Conservation (phyloP, 768 basidiomycete genomes). For the Amanita thiersii region DNA sequence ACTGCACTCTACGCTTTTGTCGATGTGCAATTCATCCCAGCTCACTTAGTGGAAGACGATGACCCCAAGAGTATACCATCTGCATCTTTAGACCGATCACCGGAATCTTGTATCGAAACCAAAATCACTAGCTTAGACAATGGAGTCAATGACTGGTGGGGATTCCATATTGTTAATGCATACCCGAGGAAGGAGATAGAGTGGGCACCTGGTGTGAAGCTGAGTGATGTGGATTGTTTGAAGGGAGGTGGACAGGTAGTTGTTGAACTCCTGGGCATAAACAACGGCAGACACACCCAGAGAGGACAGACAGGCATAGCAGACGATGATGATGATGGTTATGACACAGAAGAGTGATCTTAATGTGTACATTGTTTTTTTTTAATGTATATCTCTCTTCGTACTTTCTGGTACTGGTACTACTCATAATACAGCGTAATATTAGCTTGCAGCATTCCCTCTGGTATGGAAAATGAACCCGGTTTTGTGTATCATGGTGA, state of each 20-base stretch:
- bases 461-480: neutral
- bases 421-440: slow-evolving; percentile 6
- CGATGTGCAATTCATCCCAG: slow-evolving; percentile 50
- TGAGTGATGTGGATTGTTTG: slow-evolving; percentile 41
- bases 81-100: slow-evolving; percentile 22
- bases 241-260: slow-evolving; percentile 59
- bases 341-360: slow-evolving; percentile 40
- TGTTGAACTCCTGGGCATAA: slow-evolving; percentile 36
- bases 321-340: slow-evolving; percentile 42
- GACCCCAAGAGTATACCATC: slow-evolving; percentile 37
- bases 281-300: slow-evolving; percentile 9
- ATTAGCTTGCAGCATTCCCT: neutral
- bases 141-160: slow-evolving; percentile 50
- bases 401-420: too few relatives aligned
- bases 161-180: slow-evolving; percentile 58
- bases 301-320: slow-evolving; percentile 13
- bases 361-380: neutral
- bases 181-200: slow-evolving; percentile 64
- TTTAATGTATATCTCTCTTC: slow-evolving; percentile 2
- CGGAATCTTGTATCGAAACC: slow-evolving; percentile 26
- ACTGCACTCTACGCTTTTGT: slow-evolving; percentile 68
- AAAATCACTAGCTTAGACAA: slow-evolving; percentile 14
- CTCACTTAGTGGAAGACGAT: slow-evolving; percentile 23
- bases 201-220: slow-evolving; percentile 30
- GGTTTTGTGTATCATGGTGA: neutral